A percentile compares a stretch with the other conserved stretches of the same genome.
phyloP scores from a whole-genome alignment of 768 basidiomycete species.

The Thelephora aurantiotincta region DNA sequence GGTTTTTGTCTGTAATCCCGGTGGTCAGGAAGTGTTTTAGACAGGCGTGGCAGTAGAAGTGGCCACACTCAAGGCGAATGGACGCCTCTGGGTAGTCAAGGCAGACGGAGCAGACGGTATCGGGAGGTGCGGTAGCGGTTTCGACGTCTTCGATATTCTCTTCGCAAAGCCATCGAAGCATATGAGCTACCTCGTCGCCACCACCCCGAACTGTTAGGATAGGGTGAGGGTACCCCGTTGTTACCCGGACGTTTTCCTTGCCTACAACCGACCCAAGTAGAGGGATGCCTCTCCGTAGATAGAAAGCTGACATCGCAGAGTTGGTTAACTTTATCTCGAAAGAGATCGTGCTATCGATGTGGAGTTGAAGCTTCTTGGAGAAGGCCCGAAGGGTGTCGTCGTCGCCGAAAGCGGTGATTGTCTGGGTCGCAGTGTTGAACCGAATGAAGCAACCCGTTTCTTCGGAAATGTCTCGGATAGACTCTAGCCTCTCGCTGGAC shows the following conservation, averaged over 20 bases:
- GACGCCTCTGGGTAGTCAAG: slow-evolving; percentile 28
- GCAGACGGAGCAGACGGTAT: slow-evolving; percentile 38
- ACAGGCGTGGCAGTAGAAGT: slow-evolving; percentile 35
- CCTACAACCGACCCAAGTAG: not conserved
- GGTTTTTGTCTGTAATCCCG: slow-evolving; percentile 21
- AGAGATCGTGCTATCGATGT: not conserved
- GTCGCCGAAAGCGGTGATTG: not conserved
- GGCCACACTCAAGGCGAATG: slow-evolving; percentile 30
- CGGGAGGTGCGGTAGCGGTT: slow-evolving; percentile 2
- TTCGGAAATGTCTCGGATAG: not conserved
- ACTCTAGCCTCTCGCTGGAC: not conserved
- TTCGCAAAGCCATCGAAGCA: not conserved
- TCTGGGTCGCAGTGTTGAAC: not conserved
- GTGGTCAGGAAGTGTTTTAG: slow-evolving; percentile 31
- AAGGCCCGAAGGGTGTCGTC: not conserved
- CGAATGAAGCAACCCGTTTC: not conserved
- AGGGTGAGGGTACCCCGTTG: not conserved
- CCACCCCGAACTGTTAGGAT: not conserved
- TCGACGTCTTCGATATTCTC: not conserved
- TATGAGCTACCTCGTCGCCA: not conserved
- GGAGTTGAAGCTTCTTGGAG: not conserved
- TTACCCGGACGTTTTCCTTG: not conserved
- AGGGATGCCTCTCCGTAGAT: not conserved
- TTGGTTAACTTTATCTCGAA: not conserved
- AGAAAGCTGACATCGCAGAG: not conserved